Evolutionary conservation across 179 eudicot genomes (phyloP).

Genomic region (Amaranthus tricolor): DNA sequence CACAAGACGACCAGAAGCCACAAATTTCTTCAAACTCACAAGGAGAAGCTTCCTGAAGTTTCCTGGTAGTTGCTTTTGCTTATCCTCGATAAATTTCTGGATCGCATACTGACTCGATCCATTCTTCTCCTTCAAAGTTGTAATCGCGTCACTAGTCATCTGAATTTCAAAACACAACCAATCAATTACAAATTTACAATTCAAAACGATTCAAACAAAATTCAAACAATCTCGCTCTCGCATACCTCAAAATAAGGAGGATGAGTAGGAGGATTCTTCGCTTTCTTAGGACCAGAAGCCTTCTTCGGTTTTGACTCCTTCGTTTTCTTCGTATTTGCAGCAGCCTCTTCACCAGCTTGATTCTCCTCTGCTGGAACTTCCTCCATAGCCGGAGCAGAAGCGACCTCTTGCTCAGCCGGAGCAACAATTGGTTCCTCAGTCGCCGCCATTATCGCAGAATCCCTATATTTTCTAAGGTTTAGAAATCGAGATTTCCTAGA

Average conservation of each 20-base stretch:
- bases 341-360: constrained; percentile 17
- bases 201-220: not conserved
- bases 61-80: constrained; percentile 38
- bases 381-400: constrained; percentile 23
- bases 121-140: constrained; percentile 49
- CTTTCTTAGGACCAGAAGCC: constrained; percentile 25
- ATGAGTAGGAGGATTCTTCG: constrained; percentile 34
- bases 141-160: constrained; percentile 58
- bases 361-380: constrained; percentile 15
- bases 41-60: constrained; percentile 50
- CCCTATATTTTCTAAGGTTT: too few species aligned
- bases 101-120: constrained; percentile 60
- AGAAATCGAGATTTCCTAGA: not conserved
- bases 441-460: constrained; percentile 20
- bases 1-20: constrained; percentile 37
- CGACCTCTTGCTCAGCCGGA: constrained; percentile 8
- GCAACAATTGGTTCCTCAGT: constrained; percentile 14
- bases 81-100: constrained; percentile 52
- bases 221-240: constrained; percentile 1
- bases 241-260: constrained; percentile 58
- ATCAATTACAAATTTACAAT: not conserved
- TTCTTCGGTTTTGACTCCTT: constrained; percentile 41
- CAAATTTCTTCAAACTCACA: constrained; percentile 41
- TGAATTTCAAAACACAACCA: constrained; percentile 18
- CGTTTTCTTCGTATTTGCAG: constrained; percentile 22